A percentile compares a stretch with the other conserved stretches of the same genome.
Conservation (phyloP, 331 rosid species). For the Erythrophleum ivorense region DNA sequence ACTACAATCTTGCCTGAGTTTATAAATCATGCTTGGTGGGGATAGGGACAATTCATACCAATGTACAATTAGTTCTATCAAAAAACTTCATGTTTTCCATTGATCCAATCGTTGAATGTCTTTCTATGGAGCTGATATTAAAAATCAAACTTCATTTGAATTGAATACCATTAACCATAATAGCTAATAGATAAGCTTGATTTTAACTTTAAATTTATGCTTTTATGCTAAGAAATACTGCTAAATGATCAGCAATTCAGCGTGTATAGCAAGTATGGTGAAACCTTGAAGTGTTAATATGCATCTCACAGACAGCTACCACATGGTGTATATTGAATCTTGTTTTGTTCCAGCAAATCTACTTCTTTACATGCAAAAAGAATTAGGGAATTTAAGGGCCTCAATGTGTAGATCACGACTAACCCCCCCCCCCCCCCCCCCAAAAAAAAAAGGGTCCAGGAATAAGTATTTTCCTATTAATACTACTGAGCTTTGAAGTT, state of each 20-base stretch:
- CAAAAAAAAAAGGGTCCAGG: too few relatives aligned
- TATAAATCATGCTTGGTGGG: too few relatives aligned
- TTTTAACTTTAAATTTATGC: not conserved
- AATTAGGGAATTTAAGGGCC: not conserved
- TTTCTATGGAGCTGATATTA: too few relatives aligned
- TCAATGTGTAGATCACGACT: not conserved
- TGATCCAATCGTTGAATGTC: not conserved
- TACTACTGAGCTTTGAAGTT: not conserved
- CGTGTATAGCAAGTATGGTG: slow-evolving; percentile 5
- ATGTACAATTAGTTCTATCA: too few relatives aligned
- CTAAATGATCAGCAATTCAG: not conserved
- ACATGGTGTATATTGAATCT: too few relatives aligned
- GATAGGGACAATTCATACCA: too few relatives aligned
- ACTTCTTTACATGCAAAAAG: not conserved
- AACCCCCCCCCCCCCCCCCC: too few relatives aligned
- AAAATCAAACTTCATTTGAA: too few relatives aligned
- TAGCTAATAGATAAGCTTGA: slow-evolving; percentile 15
- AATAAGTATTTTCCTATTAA: not conserved
- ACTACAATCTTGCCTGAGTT: too few relatives aligned
- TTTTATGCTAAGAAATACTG: not conserved
- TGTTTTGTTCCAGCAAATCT: too few relatives aligned
- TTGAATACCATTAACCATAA: not conserved
- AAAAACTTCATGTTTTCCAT: slow-evolving; percentile 4
- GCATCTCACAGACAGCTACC: too few relatives aligned
- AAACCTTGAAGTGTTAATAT: not conserved